A percentile compares a stretch with the other conserved stretches of the same genome.
These are phyloP conservation scores for Phytophthora sp. DNA, from an alignment of 352 stramenopile genomes.

Conservation along the genomic window DNA sequence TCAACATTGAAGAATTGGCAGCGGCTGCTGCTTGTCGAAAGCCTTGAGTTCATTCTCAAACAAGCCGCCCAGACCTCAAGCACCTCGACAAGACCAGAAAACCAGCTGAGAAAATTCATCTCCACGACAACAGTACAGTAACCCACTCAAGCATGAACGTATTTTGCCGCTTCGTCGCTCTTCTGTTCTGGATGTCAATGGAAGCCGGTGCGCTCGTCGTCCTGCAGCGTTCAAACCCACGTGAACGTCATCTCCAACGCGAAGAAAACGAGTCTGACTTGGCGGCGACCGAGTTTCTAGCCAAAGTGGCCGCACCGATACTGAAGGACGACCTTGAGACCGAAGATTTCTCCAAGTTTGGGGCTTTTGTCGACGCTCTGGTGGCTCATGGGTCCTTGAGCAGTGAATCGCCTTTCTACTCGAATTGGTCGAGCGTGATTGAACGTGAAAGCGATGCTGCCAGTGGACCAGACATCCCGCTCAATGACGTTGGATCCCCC, in stretches of 20 bases:
- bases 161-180: constrained; percentile 1
- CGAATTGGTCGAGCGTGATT: constrained; percentile 10
- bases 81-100: constrained; percentile 6
- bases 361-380: constrained; percentile 20
- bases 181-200: constrained; percentile 8
- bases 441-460: neutral
- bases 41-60: constrained; percentile 17
- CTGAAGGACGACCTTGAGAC: neutral
- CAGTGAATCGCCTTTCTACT: constrained; percentile 8
- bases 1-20: constrained; percentile 3
- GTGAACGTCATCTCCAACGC: constrained; percentile 8
- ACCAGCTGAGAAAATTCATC: too few species aligned
- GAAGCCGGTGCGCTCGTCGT: neutral
- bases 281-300: constrained; percentile 10
- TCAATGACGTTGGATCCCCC: neutral
- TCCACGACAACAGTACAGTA: neutral
- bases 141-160: constrained; percentile 13
- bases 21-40: neutral
- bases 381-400: neutral
- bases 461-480: neutral
- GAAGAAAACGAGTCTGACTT: constrained; percentile 7
- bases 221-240: constrained; percentile 2
- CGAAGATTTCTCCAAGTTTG: constrained; percentile 12
- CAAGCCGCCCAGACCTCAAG: constrained; percentile 12
- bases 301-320: neutral